phyloP scores from a whole-genome alignment of 2,329 filamentous ascomycete species.

The Talaromyces marneffei region DNA sequence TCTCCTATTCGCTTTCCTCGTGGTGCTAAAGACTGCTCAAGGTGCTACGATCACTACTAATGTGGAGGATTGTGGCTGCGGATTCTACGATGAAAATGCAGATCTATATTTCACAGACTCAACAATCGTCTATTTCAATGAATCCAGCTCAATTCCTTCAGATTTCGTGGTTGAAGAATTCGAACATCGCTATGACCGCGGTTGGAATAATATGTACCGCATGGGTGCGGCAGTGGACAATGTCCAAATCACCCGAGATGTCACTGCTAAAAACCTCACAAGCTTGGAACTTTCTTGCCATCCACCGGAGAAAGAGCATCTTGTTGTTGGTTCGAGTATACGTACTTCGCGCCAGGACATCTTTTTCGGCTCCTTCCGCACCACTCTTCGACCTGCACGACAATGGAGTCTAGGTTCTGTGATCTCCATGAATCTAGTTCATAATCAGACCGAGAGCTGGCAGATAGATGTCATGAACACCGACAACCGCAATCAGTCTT shows the following conservation, averaged over 20 bases:
- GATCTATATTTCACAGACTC: slow-evolving; percentile 42
- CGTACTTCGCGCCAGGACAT: slow-evolving; percentile 43
- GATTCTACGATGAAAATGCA: slow-evolving; percentile 39
- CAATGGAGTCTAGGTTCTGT: slow-evolving; percentile 36
- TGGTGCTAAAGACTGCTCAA: background rate
- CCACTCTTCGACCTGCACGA: slow-evolving; percentile 38
- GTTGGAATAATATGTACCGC: slow-evolving; percentile 36
- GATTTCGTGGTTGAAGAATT: slow-evolving; percentile 39
- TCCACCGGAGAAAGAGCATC: slow-evolving; percentile 26
- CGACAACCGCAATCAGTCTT: slow-evolving; percentile 33
- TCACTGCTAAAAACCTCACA: slow-evolving; percentile 29
- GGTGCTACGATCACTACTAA: slow-evolving; percentile 4
- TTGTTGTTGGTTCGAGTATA: slow-evolving; percentile 42
- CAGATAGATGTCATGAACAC: slow-evolving; percentile 45
- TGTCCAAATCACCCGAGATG: slow-evolving; percentile 25
- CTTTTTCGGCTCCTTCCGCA: slow-evolving; percentile 44
- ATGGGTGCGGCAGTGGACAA: slow-evolving; percentile 12
- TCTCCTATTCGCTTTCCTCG: background rate
- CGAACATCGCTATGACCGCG: slow-evolving; percentile 41
- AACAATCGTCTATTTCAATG: slow-evolving; percentile 48
- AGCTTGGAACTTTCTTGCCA: slow-evolving; percentile 12
- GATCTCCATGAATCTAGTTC: slow-evolving; percentile 43
- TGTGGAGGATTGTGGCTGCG: slow-evolving; percentile 38
- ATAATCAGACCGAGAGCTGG: slow-evolving; percentile 41
- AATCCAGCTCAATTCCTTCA: slow-evolving; percentile 33